phyloP scores from a whole-genome alignment of 2,329 filamentous ascomycete genomes.

The Clonostachys solani region DNA sequence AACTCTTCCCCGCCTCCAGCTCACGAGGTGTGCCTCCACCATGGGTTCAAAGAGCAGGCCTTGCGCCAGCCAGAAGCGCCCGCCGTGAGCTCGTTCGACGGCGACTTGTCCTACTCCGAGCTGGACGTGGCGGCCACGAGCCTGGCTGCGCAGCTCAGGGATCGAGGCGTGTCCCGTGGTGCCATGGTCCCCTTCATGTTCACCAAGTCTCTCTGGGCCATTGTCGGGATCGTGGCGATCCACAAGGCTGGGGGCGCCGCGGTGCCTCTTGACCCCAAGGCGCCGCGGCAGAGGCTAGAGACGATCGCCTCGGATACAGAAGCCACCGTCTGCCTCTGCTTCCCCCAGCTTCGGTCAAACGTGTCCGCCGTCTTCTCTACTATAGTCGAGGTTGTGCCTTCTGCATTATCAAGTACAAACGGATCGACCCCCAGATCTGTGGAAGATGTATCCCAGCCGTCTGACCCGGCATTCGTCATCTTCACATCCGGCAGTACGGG shows the following conservation, averaged over 20 bases:
- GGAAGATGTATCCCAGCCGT: neutral
- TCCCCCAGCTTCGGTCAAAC: neutral
- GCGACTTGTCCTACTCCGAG: slow-evolving; percentile 3
- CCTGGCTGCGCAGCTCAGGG: slow-evolving; percentile 3
- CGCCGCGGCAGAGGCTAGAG: neutral
- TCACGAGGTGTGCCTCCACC: neutral
- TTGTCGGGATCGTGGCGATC: slow-evolving; percentile 4
- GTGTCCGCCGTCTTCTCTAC: neutral
- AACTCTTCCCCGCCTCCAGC: neutral
- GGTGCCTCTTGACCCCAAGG: slow-evolving; percentile 3
- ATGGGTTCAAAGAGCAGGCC: neutral
- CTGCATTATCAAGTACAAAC: neutral
- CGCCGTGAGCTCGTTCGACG: slow-evolving; percentile 4
- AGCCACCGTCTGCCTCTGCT: neutral
- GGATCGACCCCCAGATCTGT: neutral
- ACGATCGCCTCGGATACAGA: slow-evolving; percentile 1
- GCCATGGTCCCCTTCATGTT: slow-evolving; percentile 3
- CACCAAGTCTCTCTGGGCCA: slow-evolving; percentile 5
- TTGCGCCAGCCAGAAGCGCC: neutral
- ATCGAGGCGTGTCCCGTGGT: slow-evolving; percentile 3
- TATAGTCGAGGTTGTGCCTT: neutral
- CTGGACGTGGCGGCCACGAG: slow-evolving; percentile 1
- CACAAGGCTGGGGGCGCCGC: slow-evolving; percentile 3
- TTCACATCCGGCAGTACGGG: slow-evolving; percentile 5
- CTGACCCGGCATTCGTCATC: neutral